Conservation (phyloP, 2,329 filamentous ascomycete genomes). For the Fusarium tanahbumbuense region DNA sequence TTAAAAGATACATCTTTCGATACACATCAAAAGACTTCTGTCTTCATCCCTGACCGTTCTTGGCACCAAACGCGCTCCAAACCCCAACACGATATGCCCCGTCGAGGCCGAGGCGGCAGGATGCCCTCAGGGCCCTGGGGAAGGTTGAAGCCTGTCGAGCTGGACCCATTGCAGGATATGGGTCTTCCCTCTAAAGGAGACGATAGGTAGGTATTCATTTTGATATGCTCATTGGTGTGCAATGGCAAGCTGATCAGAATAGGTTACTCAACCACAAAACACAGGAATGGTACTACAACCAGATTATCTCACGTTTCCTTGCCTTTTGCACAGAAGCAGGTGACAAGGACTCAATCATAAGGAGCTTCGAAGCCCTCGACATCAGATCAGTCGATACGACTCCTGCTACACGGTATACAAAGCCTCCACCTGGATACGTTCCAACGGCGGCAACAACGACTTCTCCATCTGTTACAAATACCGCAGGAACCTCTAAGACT, state of each 20-base stretch:
- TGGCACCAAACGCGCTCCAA: neutral
- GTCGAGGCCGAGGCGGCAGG: conserved; percentile 50
- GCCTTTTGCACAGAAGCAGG: conserved; percentile 83
- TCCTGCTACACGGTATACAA: conserved; percentile 17
- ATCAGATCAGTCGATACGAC: conserved; percentile 31
- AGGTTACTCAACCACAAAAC: conserved; percentile 79
- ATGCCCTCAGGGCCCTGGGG: conserved; percentile 69
- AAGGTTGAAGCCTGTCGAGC: conserved; percentile 77
- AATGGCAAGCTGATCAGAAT: conserved; percentile 14
- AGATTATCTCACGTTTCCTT: conserved; percentile 90
- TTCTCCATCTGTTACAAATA: neutral
- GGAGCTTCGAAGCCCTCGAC: conserved; percentile 76
- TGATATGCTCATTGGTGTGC: neutral
- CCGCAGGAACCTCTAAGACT: neutral
- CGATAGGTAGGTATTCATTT: conserved; percentile 76
- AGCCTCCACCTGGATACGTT: conserved; percentile 18
- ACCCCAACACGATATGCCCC: conserved; percentile 42
- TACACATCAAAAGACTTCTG: neutral
- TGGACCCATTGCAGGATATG: conserved; percentile 82
- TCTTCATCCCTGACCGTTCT: neutral
- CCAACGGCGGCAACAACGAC: neutral
- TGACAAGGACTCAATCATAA: conserved; percentile 77
- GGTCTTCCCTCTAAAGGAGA: conserved; percentile 94
- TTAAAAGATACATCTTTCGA: neutral
- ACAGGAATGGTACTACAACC: conserved; percentile 88